Evolutionary conservation across 768 basidiomycete genomes (phyloP).

Genomic region (Kwoniella shandongensis): DNA sequence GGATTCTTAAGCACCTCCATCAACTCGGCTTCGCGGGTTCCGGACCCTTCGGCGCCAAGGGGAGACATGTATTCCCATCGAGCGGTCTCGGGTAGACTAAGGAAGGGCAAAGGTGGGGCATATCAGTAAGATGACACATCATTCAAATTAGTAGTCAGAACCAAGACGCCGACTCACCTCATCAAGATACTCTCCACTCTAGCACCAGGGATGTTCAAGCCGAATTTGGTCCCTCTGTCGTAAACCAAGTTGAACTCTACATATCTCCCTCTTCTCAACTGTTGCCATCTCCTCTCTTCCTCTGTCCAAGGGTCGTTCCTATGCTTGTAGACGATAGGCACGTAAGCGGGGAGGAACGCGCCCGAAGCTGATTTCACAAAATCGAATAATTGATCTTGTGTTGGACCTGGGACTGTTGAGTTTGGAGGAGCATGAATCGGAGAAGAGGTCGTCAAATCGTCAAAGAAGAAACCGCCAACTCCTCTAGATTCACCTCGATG

Average conservation of each 20-base stretch:
- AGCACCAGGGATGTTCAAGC: conserved; percentile 77
- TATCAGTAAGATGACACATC: neutral
- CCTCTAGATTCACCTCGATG: conserved; percentile 84
- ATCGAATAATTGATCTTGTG: conserved; percentile 70
- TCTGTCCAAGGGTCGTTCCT: conserved; percentile 58
- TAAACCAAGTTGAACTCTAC: conserved; percentile 92
- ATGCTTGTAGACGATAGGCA: conserved; percentile 75
- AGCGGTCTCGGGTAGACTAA: conserved; percentile 70
- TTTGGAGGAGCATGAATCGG: conserved; percentile 57
- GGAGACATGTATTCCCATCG: conserved; percentile 88
- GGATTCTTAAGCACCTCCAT: conserved; percentile 65
- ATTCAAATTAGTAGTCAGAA: neutral
- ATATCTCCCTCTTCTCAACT: conserved; percentile 83
- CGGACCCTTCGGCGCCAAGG: conserved; percentile 61
- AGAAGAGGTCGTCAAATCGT: conserved; percentile 69
- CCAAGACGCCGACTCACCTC: conserved; percentile 56
- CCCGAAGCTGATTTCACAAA: conserved; percentile 72
- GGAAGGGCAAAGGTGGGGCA: neutral
- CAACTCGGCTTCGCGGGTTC: conserved; percentile 67
- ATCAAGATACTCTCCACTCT: conserved; percentile 86
- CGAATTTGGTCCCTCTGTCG: conserved; percentile 85
- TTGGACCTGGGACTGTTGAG: conserved; percentile 30
- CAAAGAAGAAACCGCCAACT: conserved; percentile 93
- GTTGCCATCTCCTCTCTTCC: conserved; percentile 80
- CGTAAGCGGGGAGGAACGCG: conserved; percentile 83